phyloP scores from a whole-genome alignment of 2,329 filamentous ascomycete genomes.

The Fusarium sp. region DNA sequence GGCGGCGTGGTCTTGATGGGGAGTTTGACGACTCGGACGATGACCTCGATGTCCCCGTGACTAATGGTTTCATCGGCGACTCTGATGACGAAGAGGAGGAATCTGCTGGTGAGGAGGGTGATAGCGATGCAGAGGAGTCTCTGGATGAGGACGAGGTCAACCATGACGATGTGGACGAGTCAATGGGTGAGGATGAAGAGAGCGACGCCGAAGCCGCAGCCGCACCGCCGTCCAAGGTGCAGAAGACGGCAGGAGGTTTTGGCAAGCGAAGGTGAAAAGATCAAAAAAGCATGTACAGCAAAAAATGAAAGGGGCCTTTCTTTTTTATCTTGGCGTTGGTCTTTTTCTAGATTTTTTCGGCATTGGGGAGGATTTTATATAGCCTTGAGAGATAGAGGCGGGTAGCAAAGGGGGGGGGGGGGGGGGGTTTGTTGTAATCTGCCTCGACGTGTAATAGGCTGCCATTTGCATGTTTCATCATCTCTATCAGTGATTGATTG shows the following conservation, averaged over 20 bases:
- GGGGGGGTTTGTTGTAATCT: background rate
- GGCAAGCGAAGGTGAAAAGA: conserved; percentile 40
- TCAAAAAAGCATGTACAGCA: conserved; percentile 22
- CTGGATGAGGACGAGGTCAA: conserved; percentile 71
- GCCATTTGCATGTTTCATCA: background rate
- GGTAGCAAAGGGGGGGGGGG: background rate
- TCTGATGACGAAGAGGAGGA: conserved; percentile 71
- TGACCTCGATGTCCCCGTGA: conserved; percentile 68
- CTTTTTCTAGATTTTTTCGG: conserved; percentile 43
- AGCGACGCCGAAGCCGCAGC: conserved; percentile 59
- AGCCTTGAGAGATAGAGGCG: background rate
- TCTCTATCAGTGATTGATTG: background rate
- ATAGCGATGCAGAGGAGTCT: conserved; percentile 58
- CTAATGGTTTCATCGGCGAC: conserved; percentile 67
- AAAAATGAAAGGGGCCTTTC: conserved; percentile 4
- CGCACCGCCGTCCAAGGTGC: conserved; percentile 60
- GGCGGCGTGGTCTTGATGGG: conserved; percentile 51
- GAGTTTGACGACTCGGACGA: conserved; percentile 62
- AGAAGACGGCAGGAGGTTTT: conserved; percentile 40
- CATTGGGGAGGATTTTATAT: conserved; percentile 19
- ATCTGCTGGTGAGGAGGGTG: conserved; percentile 56
- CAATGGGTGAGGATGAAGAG: conserved; percentile 67
- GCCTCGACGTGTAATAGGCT: background rate
- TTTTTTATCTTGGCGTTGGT: conserved; percentile 42
- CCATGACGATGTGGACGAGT: conserved; percentile 68